A percentile compares a stretch with the other conserved stretches of the same genome.
Conservation (phyloP, 148 eudicot species). For the Dysphania ambrosioides region DNA sequence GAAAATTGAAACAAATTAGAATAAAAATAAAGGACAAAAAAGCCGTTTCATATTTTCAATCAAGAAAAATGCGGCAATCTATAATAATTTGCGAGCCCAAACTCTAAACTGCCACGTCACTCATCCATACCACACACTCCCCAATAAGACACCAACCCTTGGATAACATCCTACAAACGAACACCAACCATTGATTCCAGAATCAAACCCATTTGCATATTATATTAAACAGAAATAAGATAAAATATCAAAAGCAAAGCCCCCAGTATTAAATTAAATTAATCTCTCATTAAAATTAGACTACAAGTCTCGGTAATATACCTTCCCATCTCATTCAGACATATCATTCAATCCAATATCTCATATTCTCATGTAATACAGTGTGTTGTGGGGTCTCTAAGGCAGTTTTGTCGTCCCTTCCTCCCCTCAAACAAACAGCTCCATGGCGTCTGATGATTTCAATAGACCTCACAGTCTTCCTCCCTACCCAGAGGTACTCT, state of each 20-base stretch:
- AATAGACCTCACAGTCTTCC: constrained; percentile 32
- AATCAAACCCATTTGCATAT: neutral
- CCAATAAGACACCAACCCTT: neutral
- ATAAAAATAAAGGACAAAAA: too few relatives aligned
- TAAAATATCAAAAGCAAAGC: neutral
- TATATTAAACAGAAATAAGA: neutral
- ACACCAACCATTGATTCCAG: constrained; percentile 5
- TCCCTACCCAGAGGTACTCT: constrained; percentile 41
- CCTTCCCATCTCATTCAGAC: too few relatives aligned
- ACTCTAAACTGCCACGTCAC: constrained; percentile 22
- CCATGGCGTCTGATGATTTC: constrained; percentile 36
- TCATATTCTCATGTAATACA: too few relatives aligned
- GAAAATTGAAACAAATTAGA: too few relatives aligned
- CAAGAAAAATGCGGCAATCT: too few relatives aligned
- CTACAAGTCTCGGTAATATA: too few relatives aligned
- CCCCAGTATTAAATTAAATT: too few relatives aligned
- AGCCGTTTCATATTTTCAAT: too few relatives aligned
- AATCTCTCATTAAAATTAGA: too few relatives aligned
- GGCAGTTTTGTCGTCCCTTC: neutral
- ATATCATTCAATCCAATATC: too few relatives aligned
- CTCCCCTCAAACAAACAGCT: constrained; percentile 11
- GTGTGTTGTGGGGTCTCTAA: constrained; percentile 29
- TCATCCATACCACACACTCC: neutral
- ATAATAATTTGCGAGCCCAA: neutral
- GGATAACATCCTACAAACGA: neutral